Conservation (phyloP, 805 yeast species). For the Yarrowia yakushimensis region DNA sequence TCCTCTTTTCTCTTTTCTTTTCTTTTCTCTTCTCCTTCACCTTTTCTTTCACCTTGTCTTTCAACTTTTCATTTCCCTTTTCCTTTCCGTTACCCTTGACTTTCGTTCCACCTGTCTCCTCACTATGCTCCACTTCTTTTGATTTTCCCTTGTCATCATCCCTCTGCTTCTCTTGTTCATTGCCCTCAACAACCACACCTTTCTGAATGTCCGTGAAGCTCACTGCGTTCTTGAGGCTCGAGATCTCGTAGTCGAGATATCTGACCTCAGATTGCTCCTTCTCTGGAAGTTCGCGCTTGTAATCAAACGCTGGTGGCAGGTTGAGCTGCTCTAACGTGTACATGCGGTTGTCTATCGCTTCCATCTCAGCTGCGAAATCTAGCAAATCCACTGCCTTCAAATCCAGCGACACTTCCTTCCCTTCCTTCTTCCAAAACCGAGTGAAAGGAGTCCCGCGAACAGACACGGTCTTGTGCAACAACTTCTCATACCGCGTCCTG, state of each 20-base stretch:
- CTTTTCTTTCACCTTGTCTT: neutral
- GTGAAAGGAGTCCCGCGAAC: slow-evolving; percentile 1
- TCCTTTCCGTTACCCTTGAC: neutral
- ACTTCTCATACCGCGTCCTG: neutral
- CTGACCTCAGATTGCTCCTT: neutral
- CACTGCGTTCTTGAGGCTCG: neutral
- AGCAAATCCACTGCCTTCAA: neutral
- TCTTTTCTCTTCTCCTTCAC: neutral
- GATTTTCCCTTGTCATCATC: neutral
- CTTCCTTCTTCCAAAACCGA: neutral
- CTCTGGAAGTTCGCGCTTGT: neutral
- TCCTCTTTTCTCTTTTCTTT: neutral
- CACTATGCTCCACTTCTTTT: neutral
- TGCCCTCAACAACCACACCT: neutral
- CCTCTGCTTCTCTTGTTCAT: neutral
- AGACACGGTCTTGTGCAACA: slow-evolving; percentile 8
- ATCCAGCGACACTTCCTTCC: neutral
- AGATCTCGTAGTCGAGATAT: neutral
- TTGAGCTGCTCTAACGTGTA: slow-evolving; percentile 2
- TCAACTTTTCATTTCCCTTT: neutral
- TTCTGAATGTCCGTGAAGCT: neutral
- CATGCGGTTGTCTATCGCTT: slow-evolving; percentile 2
- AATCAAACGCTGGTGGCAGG: neutral
- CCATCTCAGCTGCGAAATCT: neutral
- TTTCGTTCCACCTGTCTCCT: neutral